These are phyloP conservation scores for Aspergillus saccharolyticus DNA, from an alignment of 495 filamentous ascomycete species.

Conservation along the genomic window DNA sequence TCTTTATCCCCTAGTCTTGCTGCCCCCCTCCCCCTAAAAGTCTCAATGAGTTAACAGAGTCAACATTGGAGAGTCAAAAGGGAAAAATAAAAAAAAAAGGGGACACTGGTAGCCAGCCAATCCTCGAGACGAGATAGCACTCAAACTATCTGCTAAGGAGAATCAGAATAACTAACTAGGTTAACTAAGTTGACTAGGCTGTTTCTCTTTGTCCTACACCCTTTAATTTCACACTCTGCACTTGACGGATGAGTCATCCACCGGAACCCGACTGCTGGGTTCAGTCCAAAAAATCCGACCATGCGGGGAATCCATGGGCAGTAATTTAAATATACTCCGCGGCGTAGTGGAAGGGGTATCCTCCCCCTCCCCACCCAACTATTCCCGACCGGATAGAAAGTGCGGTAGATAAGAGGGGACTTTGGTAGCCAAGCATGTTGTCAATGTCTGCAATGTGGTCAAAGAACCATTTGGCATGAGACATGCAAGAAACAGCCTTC, in stretches of 20 bases:
- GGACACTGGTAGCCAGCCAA: no score
- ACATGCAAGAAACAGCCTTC: background rate
- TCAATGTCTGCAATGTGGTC: background rate
- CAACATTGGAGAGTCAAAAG: background rate
- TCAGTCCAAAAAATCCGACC: background rate
- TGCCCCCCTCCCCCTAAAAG: background rate
- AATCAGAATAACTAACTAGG: background rate
- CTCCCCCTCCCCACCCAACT: background rate
- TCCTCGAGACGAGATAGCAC: no score
- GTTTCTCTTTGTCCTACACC: background rate
- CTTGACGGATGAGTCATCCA: background rate
- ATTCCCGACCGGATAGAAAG: background rate
- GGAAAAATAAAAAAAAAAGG: background rate
- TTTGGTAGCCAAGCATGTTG: background rate
- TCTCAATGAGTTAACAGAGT: no score
- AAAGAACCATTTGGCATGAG: background rate
- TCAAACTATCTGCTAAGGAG: background rate
- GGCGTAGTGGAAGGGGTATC: no score
- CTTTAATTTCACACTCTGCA: background rate
- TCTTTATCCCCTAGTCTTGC: background rate
- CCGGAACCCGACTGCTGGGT: background rate
- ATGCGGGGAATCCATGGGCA: background rate
- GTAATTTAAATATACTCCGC: no score
- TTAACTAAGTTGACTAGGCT: background rate
- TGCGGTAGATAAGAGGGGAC: no score